Evolutionary conservation across 2,329 filamentous ascomycete species (phyloP).

Genomic region (Epichloe scottii): DNA sequence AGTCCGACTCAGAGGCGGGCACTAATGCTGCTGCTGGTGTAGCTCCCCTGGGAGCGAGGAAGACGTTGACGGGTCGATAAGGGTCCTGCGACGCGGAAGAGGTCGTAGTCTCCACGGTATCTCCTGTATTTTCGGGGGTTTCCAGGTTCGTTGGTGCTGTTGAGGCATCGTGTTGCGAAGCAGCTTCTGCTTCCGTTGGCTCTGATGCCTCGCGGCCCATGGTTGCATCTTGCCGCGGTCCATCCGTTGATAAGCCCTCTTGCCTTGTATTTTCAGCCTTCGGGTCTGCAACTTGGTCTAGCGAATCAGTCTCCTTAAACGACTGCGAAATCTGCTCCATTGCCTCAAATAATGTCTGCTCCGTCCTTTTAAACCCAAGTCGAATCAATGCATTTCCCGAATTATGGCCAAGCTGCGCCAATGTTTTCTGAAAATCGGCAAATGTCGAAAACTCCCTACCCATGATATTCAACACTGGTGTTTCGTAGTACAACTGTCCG

Average conservation of each 20-base stretch:
- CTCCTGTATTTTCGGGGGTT: constrained; percentile 1
- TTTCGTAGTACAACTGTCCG: constrained; percentile 79
- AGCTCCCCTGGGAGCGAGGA: constrained; percentile 59
- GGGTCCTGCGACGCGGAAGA: constrained; percentile 16
- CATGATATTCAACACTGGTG: constrained; percentile 73
- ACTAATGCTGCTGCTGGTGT: constrained; percentile 64
- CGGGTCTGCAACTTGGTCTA: constrained; percentile 6
- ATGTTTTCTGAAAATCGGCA: constrained; percentile 73
- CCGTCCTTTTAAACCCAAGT: constrained; percentile 63
- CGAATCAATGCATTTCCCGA: constrained; percentile 69
- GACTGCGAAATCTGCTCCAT: constrained; percentile 69
- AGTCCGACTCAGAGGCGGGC: constrained; percentile 60
- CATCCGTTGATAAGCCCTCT: neutral
- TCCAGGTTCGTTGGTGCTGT: constrained; percentile 10
- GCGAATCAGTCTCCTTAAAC: constrained; percentile 40
- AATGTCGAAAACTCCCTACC: constrained; percentile 67
- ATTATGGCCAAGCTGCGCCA: constrained; percentile 79
- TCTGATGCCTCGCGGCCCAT: constrained; percentile 12
- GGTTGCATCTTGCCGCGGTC: constrained; percentile 10
- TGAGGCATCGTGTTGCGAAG: constrained; percentile 4
- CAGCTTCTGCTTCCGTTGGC: neutral
- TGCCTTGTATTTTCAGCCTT: constrained; percentile 5
- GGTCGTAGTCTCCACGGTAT: neutral
- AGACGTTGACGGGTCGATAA: constrained; percentile 53
- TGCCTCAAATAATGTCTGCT: constrained; percentile 70